Evolutionary conservation across 495 filamentous ascomycete genomes (phyloP).

Genomic region (Xylaria palmicola): DNA sequence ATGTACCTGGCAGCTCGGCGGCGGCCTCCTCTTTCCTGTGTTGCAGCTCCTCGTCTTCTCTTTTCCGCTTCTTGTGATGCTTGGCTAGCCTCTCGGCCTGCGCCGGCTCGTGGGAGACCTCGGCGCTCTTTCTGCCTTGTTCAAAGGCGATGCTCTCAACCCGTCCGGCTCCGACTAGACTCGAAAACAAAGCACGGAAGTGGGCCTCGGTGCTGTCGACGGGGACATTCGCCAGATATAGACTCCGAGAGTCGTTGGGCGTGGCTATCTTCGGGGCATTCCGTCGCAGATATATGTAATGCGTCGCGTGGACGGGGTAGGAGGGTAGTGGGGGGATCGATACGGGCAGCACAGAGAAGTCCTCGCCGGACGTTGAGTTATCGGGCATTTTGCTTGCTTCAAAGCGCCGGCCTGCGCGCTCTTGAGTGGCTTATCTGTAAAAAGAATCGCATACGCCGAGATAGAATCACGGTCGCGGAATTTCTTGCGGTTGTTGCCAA

Average conservation of each 20-base stretch:
- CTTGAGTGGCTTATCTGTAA: too few species aligned
- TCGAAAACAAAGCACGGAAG: conserved; percentile 69
- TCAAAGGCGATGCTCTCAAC: conserved; percentile 78
- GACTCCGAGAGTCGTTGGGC: conserved; percentile 65
- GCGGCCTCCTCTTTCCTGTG: conserved; percentile 52
- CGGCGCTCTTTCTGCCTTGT: conserved; percentile 36
- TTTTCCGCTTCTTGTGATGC: conserved; percentile 69
- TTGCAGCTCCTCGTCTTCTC: conserved; percentile 51
- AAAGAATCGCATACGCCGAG: too few species aligned
- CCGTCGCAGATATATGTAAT: conserved; percentile 83
- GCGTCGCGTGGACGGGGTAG: conserved; percentile 58
- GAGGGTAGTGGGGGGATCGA: conserved; percentile 62
- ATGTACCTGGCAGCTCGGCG: conserved; percentile 61
- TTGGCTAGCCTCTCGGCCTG: conserved; percentile 38
- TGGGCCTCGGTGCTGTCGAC: conserved; percentile 78
- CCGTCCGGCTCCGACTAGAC: conserved; percentile 66
- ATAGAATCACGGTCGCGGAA: neutral
- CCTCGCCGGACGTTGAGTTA: conserved; percentile 23
- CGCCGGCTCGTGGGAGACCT: conserved; percentile 34
- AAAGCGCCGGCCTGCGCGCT: neutral
- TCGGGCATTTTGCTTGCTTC: conserved; percentile 7
- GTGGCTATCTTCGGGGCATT: conserved; percentile 78
- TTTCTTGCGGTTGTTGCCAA: neutral
- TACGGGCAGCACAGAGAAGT: conserved; percentile 54
- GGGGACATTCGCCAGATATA: conserved; percentile 87